These are phyloP conservation scores for Picocystis salinarum DNA, from an alignment of 139 green algal genomes.

Conservation along the genomic window DNA sequence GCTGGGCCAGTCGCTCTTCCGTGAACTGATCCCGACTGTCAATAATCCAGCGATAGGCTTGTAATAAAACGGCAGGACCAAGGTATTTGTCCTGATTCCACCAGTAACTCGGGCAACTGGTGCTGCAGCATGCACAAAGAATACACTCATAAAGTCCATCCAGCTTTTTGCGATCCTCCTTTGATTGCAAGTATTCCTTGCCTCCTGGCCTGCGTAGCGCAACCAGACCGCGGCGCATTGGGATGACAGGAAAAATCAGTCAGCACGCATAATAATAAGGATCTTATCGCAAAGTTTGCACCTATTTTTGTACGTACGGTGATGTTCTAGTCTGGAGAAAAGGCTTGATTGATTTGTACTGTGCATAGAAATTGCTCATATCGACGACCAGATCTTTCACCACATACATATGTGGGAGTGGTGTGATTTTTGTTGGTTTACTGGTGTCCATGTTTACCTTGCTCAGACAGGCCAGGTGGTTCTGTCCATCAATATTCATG, in stretches of 20 bases:
- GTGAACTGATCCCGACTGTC: constrained; percentile 82
- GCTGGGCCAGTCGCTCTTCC: constrained; percentile 51
- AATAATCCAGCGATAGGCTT: constrained; percentile 87
- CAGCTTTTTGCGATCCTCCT: constrained; percentile 77
- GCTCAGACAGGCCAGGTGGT: constrained; percentile 86
- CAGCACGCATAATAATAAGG: no score
- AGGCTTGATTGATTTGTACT: constrained; percentile 98
- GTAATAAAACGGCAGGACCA: constrained; percentile 80
- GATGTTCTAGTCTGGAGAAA: constrained; percentile 83
- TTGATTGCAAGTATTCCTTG: constrained; percentile 72
- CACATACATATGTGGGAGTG: constrained; percentile 97
- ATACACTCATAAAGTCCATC: constrained; percentile 99
- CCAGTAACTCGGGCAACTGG: constrained; percentile 90
- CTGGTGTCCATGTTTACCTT: constrained; percentile 45
- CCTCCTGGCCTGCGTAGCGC: no score
- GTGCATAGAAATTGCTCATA: constrained; percentile 97
- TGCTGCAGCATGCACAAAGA: constrained; percentile 95
- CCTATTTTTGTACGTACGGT: no score
- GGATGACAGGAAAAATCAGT: no score
- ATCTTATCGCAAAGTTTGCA: no score
- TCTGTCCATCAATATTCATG: constrained; percentile 97
- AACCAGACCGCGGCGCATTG: no score
- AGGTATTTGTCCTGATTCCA: constrained; percentile 99
- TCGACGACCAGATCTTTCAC: constrained; percentile 95
- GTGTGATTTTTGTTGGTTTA: constrained; percentile 57